Percentiles rank a stretch among this genome's conserved stretches.
Conservation (phyloP, 768 basidiomycete genomes). For the Boletellus ananas region DNA sequence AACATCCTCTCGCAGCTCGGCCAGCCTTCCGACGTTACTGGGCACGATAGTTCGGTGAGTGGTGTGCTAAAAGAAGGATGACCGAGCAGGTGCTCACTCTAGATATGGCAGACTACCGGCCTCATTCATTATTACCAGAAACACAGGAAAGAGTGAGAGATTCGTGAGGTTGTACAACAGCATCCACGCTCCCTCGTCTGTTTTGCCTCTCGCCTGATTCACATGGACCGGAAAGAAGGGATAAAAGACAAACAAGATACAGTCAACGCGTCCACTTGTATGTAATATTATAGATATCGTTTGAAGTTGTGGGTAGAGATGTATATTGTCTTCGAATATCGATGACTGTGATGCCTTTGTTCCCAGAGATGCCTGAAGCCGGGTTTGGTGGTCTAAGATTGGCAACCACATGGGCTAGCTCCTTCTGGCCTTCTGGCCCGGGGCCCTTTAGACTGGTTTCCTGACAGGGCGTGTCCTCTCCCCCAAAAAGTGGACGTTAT, state of each 20-base stretch:
- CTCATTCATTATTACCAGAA: slow-evolving; percentile 97
- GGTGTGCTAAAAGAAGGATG: not conserved
- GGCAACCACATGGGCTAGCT: no score
- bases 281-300: slow-evolving; percentile 12
- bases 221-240: not conserved
- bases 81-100: slow-evolving; percentile 4
- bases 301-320: not conserved
- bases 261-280: not conserved
- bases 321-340: no score
- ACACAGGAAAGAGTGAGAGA: slow-evolving; percentile 66
- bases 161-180: slow-evolving; percentile 20
- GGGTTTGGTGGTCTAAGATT: no score
- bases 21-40: slow-evolving; percentile 72
- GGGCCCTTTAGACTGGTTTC: no score
- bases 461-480: no score
- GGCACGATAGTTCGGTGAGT: slow-evolving; percentile 81
- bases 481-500: no score
- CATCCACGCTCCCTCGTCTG: not conserved
- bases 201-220: not conserved
- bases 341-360: no score
- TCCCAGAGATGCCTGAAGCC: no score
- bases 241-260: not conserved
- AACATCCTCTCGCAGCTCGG: slow-evolving; percentile 87
- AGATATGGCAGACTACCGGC: slow-evolving; percentile 70
- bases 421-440: no score